Conservation (phyloP, 768 basidiomycete genomes). For the Dacryopinax spathularia region DNA sequence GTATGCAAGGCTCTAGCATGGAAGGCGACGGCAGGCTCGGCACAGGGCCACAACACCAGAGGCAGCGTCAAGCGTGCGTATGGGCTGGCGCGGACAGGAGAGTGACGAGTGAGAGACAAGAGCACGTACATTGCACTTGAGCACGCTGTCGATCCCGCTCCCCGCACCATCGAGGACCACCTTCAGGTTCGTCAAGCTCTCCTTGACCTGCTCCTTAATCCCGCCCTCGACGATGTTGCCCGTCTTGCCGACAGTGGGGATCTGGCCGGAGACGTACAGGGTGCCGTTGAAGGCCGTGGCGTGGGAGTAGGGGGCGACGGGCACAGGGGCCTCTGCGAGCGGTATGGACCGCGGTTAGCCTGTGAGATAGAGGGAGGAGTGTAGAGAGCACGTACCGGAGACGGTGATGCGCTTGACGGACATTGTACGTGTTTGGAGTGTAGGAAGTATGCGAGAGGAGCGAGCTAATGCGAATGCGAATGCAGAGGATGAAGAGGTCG, state of each 20-base stretch:
- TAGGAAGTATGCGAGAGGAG: not conserved
- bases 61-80: not conserved
- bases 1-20: no score
- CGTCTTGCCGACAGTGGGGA: conserved; percentile 62
- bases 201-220: conserved; percentile 64
- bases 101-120: no score
- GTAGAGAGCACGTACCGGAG: not conserved
- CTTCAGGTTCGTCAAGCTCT: conserved; percentile 75
- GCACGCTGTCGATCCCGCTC: conserved; percentile 61
- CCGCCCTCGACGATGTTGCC: conserved; percentile 59
- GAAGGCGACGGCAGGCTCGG: not conserved
- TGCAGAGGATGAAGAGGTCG: not conserved
- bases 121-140: conserved; percentile 72
- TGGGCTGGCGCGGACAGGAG: not conserved
- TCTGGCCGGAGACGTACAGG: conserved; percentile 80
- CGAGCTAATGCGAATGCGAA: not conserved
- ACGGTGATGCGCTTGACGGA: not conserved
- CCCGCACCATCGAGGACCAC: conserved; percentile 73
- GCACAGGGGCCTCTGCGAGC: conserved; percentile 23
- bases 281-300: conserved; percentile 71
- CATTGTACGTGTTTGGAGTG: not conserved
- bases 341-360: not conserved
- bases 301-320: conserved; percentile 60
- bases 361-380: not conserved
- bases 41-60: conserved; percentile 7